Conservation (phyloP, 371 early-diverging fungal genomes). For the Fennellomyces sp. region DNA sequence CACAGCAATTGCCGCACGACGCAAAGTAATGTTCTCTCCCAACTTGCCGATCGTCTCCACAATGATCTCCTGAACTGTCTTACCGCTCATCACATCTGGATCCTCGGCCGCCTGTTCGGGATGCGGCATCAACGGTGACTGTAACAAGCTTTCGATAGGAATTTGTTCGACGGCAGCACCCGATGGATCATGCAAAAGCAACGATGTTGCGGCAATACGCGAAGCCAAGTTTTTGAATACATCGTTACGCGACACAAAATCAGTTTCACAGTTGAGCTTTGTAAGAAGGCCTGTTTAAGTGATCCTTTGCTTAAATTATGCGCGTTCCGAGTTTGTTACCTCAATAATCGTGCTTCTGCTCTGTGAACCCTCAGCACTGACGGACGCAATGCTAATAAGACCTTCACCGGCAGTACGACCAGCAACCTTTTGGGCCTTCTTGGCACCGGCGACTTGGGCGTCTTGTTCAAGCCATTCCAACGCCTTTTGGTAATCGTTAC, state of each 20-base stretch:
- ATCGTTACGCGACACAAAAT: constrained; percentile 88
- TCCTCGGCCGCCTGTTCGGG: constrained; percentile 37
- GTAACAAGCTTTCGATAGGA: constrained; percentile 37
- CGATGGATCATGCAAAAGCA: constrained; percentile 48
- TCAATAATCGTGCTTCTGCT: constrained; percentile 67
- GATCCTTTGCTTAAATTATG: too few relatives aligned
- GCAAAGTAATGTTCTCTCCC: constrained; percentile 86
- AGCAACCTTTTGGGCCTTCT: constrained; percentile 65
- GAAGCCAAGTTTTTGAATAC: constrained; percentile 81
- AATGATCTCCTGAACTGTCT: constrained; percentile 66
- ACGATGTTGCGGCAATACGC: constrained; percentile 69
- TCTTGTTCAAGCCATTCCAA: constrained; percentile 83
- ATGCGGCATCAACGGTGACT: constrained; percentile 64
- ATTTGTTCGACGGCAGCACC: constrained; percentile 45
- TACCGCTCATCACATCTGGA: constrained; percentile 18
- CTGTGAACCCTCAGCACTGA: constrained; percentile 38
- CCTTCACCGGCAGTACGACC: constrained; percentile 55
- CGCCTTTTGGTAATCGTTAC: constrained; percentile 81
- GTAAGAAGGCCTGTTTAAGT: too few relatives aligned
- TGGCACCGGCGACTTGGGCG: constrained; percentile 69
- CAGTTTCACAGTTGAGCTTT: constrained; percentile 93
- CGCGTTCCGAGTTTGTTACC: too few relatives aligned
- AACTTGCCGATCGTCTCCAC: constrained; percentile 81
- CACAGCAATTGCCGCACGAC: constrained; percentile 64
- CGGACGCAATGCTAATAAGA: constrained; percentile 70